phyloP scores from a whole-genome alignment of 1,139 yeast species.

The Hanseniaspora gamundiae region DNA sequence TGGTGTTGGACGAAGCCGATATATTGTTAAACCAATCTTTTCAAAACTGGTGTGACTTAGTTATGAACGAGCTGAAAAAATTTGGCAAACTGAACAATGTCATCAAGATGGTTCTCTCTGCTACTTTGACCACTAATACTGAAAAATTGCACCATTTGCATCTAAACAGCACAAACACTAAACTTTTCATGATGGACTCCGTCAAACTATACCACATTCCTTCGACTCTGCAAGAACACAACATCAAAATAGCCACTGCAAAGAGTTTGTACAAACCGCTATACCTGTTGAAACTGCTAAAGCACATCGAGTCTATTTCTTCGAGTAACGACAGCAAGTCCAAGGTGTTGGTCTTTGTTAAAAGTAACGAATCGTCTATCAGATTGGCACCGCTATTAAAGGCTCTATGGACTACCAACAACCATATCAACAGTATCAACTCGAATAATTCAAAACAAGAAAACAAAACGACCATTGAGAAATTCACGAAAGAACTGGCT shows the following conservation, averaged over 20 bases:
- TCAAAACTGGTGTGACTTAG: slow-evolving; percentile 79
- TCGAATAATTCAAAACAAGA: slow-evolving; percentile 39
- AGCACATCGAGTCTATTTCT: slow-evolving; percentile 11
- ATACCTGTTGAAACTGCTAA: slow-evolving; percentile 45
- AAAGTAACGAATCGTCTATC: slow-evolving; percentile 77
- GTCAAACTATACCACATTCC: slow-evolving; percentile 43
- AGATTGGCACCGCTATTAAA: slow-evolving; percentile 52
- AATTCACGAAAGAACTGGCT: slow-evolving; percentile 26
- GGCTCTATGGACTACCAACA: slow-evolving; percentile 17
- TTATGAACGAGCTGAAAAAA: slow-evolving; percentile 34
- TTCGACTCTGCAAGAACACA: slow-evolving; percentile 38
- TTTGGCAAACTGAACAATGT: slow-evolving; percentile 25
- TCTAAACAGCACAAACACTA: slow-evolving; percentile 42
- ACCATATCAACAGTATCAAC: slow-evolving; percentile 27
- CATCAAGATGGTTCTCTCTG: slow-evolving; percentile 70
- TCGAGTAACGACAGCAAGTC: slow-evolving; percentile 1
- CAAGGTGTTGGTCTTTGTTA: slow-evolving; percentile 53
- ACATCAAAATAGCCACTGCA: slow-evolving; percentile 40
- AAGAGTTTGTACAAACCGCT: slow-evolving; percentile 63
- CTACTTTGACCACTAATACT: slow-evolving; percentile 88
- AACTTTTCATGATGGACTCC: slow-evolving; percentile 59
- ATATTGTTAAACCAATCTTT: slow-evolving; percentile 78
- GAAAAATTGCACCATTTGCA: slow-evolving; percentile 67
- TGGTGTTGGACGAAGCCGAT: slow-evolving; percentile 94
- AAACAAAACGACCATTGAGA: slow-evolving; percentile 38